These are phyloP conservation scores for Penicillium verhagenii DNA, from an alignment of 495 filamentous ascomycete genomes.

Conservation along the genomic window DNA sequence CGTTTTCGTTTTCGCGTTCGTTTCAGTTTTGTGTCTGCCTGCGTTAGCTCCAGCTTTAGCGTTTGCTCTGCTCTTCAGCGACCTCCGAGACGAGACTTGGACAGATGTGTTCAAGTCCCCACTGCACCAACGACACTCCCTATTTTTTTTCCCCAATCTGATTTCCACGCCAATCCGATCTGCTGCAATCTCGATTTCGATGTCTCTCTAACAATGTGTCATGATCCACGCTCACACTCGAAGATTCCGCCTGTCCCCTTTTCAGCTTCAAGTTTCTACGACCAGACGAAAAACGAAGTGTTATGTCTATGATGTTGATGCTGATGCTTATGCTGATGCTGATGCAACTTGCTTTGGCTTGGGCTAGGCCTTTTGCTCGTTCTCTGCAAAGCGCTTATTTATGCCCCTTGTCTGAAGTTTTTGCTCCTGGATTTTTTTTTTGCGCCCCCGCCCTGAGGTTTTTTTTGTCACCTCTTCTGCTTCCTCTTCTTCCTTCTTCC, in stretches of 20 bases:
- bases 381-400: background rate
- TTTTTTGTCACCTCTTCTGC: too few species aligned
- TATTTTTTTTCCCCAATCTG: background rate
- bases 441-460: too few species aligned
- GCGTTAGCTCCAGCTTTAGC: constrained; percentile 1
- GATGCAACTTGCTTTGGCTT: background rate
- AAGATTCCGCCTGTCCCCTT: constrained; percentile 18
- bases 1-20: background rate
- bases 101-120: background rate
- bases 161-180: background rate
- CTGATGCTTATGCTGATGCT: background rate
- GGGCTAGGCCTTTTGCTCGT: background rate
- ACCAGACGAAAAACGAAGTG: constrained; percentile 4
- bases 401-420: too few species aligned
- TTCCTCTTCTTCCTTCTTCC: background rate
- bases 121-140: background rate
- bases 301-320: background rate
- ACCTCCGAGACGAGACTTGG: constrained; percentile 1
- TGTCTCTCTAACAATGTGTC: constrained; percentile 13
- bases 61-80: constrained; percentile 5
- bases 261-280: background rate
- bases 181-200: background rate
- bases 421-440: too few species aligned
- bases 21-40: constrained; percentile 1
- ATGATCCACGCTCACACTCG: constrained; percentile 24